phyloP scores from a whole-genome alignment of 257 asterid species.

The Nicotiana noctiflora region DNA sequence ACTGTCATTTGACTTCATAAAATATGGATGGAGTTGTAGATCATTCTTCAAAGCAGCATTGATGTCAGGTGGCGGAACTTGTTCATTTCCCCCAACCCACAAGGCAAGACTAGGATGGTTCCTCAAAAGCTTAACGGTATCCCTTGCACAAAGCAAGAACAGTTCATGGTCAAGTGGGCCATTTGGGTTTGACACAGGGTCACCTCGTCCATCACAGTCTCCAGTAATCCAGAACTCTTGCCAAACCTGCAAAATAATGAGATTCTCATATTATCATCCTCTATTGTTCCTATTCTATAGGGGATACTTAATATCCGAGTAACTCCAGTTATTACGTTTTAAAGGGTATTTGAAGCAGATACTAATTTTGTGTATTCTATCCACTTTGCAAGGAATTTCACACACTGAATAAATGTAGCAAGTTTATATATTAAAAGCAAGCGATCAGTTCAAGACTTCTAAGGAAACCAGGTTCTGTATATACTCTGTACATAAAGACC shows the following conservation, averaged over 20 bases:
- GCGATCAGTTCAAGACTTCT: no score
- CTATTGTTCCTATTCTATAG: background rate
- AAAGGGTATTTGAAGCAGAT: background rate
- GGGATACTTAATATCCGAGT: background rate
- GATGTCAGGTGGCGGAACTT: slow-evolving; percentile 87
- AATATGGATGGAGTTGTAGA: slow-evolving; percentile 69
- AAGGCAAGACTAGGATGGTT: slow-evolving; percentile 97
- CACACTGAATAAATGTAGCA: no score
- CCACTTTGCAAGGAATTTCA: no score
- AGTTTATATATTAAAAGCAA: no score
- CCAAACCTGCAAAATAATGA: slow-evolving; percentile 71
- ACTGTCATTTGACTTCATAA: slow-evolving; percentile 16
- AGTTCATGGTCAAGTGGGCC: slow-evolving; percentile 96
- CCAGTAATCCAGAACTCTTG: slow-evolving; percentile 99
- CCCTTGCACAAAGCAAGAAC: slow-evolving; percentile 85
- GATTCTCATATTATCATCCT: no score
- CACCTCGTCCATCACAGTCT: slow-evolving; percentile 88
- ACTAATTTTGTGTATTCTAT: no score
- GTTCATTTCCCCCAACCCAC: slow-evolving; percentile 99
- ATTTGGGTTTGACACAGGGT: slow-evolving; percentile 75
- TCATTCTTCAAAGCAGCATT: slow-evolving; percentile 59
- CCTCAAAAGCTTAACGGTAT: slow-evolving; percentile 81
- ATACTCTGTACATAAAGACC: no score
- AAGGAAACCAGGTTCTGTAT: no score
- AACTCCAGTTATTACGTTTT: background rate